These are phyloP conservation scores for Xylaria sp. DNA, from an alignment of 2,329 filamentous ascomycete species.

Conservation along the genomic window DNA sequence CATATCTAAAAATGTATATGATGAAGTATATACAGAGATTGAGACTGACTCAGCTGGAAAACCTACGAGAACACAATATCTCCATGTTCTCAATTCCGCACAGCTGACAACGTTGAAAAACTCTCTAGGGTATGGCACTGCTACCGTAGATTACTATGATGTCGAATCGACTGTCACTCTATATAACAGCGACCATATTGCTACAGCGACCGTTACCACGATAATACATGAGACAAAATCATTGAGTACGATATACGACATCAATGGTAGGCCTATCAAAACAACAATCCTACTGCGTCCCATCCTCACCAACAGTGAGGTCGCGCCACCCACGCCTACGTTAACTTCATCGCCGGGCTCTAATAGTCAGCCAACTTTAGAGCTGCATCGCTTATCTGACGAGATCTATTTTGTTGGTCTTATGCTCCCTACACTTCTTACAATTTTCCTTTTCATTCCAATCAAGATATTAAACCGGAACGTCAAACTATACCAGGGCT, in stretches of 20 bases:
- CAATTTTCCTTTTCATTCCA: constrained; percentile 50
- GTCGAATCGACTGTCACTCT: constrained; percentile 29
- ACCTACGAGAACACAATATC: constrained; percentile 31
- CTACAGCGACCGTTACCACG: constrained; percentile 40
- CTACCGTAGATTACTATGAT: constrained; percentile 40
- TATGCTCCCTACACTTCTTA: constrained; percentile 52
- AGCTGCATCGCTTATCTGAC: constrained; percentile 43
- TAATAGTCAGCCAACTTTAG: constrained; percentile 25
- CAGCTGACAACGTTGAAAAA: constrained; percentile 38
- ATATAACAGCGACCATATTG: constrained; percentile 29
- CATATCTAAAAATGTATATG: constrained; percentile 30
- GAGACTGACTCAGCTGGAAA: constrained; percentile 37
- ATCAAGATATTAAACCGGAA: constrained; percentile 52
- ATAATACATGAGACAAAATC: constrained; percentile 33
- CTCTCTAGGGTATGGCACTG: constrained; percentile 40
- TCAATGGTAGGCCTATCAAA: constrained; percentile 34
- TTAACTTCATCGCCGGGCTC: constrained; percentile 30
- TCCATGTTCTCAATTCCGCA: constrained; percentile 22
- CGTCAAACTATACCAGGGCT: constrained; percentile 54
- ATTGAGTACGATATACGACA: constrained; percentile 36
- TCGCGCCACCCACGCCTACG: constrained; percentile 29
- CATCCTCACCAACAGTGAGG: constrained; percentile 32
- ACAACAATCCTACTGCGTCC: constrained; percentile 40
- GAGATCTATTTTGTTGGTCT: constrained; percentile 51
- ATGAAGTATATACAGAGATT: background rate